phyloP scores from a whole-genome alignment of 257 asterid species.

The Solanum neorickii region DNA sequence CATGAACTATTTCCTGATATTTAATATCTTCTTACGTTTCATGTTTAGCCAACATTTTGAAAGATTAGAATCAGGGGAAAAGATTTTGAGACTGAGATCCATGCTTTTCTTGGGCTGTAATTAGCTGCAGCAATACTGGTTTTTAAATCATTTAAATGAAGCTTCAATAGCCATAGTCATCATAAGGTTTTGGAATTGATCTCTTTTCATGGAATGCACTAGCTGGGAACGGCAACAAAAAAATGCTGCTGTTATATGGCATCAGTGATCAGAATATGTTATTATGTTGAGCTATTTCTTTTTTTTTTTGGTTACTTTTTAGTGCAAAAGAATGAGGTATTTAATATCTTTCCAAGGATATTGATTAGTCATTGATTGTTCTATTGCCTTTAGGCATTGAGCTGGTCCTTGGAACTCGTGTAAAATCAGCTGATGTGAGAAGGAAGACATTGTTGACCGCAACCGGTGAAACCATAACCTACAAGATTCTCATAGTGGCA shows the following conservation, averaged over 20 bases:
- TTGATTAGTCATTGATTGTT: background rate
- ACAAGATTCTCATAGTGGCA: slow-evolving; percentile 71
- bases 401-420: slow-evolving; percentile 76
- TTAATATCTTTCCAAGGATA: background rate
- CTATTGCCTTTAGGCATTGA: slow-evolving; percentile 50
- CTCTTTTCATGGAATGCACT: background rate
- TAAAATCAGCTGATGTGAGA: slow-evolving; percentile 70
- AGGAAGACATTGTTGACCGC: slow-evolving; percentile 76
- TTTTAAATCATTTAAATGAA: background rate
- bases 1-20: background rate
- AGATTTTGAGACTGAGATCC: background rate
- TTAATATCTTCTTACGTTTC: background rate
- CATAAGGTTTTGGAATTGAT: background rate
- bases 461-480: slow-evolving; percentile 85
- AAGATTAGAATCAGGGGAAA: background rate
- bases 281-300: background rate
- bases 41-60: background rate
- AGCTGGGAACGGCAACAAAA: background rate
- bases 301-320: background rate
- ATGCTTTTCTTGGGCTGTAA: background rate
- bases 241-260: background rate
- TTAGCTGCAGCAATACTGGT: background rate
- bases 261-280: background rate
- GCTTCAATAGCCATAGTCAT: background rate
- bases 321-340: background rate